Evolutionary conservation across 352 stramenopile genomes (phyloP), one percentile per base, ranked within the genome.

Genomic region (Thalassiosira mediterranea): DNA sequence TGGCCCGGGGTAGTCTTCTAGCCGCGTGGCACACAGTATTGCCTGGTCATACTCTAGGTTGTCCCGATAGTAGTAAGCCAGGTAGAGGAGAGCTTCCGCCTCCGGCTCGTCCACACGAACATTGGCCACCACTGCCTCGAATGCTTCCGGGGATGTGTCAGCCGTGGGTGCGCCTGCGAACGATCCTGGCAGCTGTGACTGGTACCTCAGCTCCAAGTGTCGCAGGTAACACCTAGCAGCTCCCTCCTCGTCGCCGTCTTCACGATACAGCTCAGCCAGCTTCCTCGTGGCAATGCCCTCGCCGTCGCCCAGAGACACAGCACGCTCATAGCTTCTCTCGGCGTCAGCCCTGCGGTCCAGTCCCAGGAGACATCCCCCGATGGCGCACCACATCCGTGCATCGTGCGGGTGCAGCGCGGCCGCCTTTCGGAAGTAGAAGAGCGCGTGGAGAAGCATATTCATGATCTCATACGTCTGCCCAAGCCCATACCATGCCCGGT

Each of bases 341-440:
- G 87, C 87, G 79, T 93, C 87, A 25, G 60, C 51, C 5, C 77
- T 63, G 31, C 81, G 72, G 49, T 86, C 76, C 3, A 93, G 57
- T 11, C 79, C 76, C 1, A 86, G 48, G 49, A 92, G 88, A 76
- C 88, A 94, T 23, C 79, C 73, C 37, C 95, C 96, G 23, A 99
- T 87, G 15, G 96, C 96, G 65, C 93, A 97, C 96, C 96, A 99
- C 96, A 98, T 98, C n/a, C 96, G 91, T 34, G 95, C 94, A 87
- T 99, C 96, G 68, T 97, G 97, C 5, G 96, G 96, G 1, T 96
- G 94, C n/a, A 99, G 91, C 15, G 92, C 87, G 4, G 96, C 94
- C 4, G 96, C 96, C 82, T 98, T 98, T 54, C 95, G 91, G 83
- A 98, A 99, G 87, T 99, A 99, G 89, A 98, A 98, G n/a, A 98